A percentile compares a stretch with the other conserved stretches of the same genome.
Conservation (phyloP, 768 basidiomycete species). For the Xerocomellus chrysenteron region DNA sequence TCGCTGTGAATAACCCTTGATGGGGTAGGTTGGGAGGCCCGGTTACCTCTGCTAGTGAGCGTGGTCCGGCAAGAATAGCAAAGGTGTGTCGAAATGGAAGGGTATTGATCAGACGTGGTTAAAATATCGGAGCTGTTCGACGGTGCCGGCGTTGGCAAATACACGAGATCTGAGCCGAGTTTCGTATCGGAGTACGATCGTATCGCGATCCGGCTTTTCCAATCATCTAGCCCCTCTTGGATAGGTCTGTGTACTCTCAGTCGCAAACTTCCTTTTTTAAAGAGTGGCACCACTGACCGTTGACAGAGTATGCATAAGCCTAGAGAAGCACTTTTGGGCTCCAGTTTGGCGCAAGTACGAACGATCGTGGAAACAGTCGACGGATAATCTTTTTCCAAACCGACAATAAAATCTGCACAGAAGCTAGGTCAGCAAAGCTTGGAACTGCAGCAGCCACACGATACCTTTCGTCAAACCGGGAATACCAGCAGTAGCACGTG, state of each 20-base stretch:
- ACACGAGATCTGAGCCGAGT: constrained; percentile 14
- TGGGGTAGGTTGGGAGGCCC: constrained; percentile 29
- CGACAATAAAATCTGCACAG: constrained; percentile 69
- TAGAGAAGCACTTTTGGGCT: constrained; percentile 55
- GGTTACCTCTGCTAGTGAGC: constrained; percentile 56
- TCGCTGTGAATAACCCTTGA: background rate
- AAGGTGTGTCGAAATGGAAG: constrained; percentile 41
- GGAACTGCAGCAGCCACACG: background rate
- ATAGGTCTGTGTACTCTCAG: constrained; percentile 46
- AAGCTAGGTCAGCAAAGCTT: background rate
- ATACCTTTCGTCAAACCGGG: constrained; percentile 67
- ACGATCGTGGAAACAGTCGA: constrained; percentile 85
- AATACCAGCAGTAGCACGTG: constrained; percentile 57
- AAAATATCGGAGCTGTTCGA: background rate
- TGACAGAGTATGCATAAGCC: constrained; percentile 62
- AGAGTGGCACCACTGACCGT: constrained; percentile 42
- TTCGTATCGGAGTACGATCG: constrained; percentile 41
- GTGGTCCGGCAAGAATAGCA: constrained; percentile 67
- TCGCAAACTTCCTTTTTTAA: background rate
- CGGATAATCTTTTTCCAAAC: constrained; percentile 79
- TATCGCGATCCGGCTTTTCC: constrained; percentile 76
- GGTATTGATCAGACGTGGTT: background rate
- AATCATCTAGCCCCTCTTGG: constrained; percentile 63
- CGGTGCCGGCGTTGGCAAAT: constrained; percentile 2
- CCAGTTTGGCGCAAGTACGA: constrained; percentile 75